Base-by-base conservation (phyloP, 2,329 filamentous ascomycete genomes). In the Penicillium sp. region DNA sequence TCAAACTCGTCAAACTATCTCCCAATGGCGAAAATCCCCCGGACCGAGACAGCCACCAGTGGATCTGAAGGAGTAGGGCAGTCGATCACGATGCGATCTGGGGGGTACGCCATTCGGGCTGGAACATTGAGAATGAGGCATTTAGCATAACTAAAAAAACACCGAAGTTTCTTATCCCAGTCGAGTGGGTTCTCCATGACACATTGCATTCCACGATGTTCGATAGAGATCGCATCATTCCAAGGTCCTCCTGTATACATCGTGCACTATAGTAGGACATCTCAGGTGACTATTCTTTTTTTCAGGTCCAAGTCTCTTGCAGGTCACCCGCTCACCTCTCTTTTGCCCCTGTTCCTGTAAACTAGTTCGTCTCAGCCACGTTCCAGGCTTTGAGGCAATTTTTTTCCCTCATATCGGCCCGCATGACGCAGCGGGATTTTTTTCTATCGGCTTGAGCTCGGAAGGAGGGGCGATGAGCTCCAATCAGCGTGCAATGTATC, bases 391-490 rank as follows among this genome's bases (percentile, higher is more conserved):
- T 65, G 65, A 67, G 65, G 65, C 60, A 67, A 66, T 67, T 66
- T 39, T 63, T 65, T 64, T n/a, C 8, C 3, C 12, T 45, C 39
- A 43, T 33, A 36, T 53, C 65, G 63, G 65, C 62, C 65, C 65
- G 64, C 64, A 67, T 67, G 65, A 67, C 65, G 65, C 64, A 66
- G 62, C 63, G 64, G 64, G 58, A 64, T 66, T 66, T 66, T 66
- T 66, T 53, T 41, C 39, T 19, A 44, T 33, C 61, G 64, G 63
- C 59, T 60, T 60, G 52, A 36, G 51, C 45, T 65, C 63, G 63
- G 64, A 59, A 58, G 45, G 62, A 65, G 61, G 64, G 64, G 61
- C 61, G 58, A 38, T 59, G 17, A 21, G 25, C 47, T 41, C 65
- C 64, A 66, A 65, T 66, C 55, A 66, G 17, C 15, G 38, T 10